Base-by-base conservation (phyloP, 176 grass and related monocot species). In the Eleusine coracana region DNA sequence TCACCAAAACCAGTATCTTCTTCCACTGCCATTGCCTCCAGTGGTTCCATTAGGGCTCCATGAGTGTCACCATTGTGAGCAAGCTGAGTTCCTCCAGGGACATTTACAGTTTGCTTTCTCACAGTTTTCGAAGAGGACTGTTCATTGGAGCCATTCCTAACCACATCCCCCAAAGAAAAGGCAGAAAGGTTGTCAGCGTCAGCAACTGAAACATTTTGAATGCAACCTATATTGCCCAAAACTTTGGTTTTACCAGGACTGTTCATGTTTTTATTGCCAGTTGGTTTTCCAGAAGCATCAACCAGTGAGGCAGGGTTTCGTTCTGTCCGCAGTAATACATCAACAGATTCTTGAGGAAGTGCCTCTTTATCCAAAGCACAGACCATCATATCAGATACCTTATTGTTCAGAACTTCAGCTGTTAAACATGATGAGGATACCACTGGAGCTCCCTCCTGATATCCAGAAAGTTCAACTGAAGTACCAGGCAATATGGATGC, bases 351-450 rank as follows among this genome's bases (percentile, higher is more conserved):
- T 88, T 76, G 66, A 86, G 56, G 83, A 83, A 86, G 75, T 36
- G 77, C 56, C 28, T 80, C 37, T 5, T 77, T 80, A 82, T 83
- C 79, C 75, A 36, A 41, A 60, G 85, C 82, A 58, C 28, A 68
- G 74, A 41, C 28, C 51, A 36, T 74, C 77, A 65, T 62, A 89
- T 82, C 77, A 79, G 82, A 84, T 72, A 74, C 25, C 76, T 81
- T 38, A 71, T 86, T 83, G 45, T 91, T 76, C 48, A 84, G 86
- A 75, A 79, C 62, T 70, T 81, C 60, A 60, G 79, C 82, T 56
- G 85, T 76, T 82, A 89, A 80, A 75, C 84, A 87, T 17, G 86
- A 87, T 84, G 86, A 91, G 75, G 79, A 84, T 73, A 85, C 68
- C 31, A 91, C 77, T 70, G 73, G 88, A 82, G 77, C 82, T 79